Base-by-base conservation (phyloP, 805 yeast genomes). In the Suhomyces prunicola region DNA sequence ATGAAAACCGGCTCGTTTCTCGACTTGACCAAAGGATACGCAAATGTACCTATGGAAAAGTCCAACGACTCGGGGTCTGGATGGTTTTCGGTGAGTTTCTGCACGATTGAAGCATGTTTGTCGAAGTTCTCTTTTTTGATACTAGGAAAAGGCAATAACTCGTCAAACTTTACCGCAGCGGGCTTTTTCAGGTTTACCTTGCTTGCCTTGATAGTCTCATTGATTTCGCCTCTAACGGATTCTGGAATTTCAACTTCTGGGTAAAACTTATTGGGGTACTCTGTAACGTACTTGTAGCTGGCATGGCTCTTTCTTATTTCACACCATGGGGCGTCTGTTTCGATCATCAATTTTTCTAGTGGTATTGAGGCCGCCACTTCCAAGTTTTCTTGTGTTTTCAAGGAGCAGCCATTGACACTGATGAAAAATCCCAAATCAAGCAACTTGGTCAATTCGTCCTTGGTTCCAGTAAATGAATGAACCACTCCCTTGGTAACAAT, bases 321-420 rank as follows among this genome's bases (percentile, higher is more conserved):
- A 73, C 99, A 94, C 99, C 99, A 94, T 1, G 99, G 99, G 3
- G 97, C 91, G 70, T 94, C 99, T 0, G 97, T 93, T 66, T 94
- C 99, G 8, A 94, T 80, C 78, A 93, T 70, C 44, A 94, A 67
- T 61, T 77, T 80, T 4, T 84, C 82, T 7, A 84, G 62, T 0
- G 98, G 98, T n/a, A 94, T 80, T 23, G 66, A 61, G 42, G 73
- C 70, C 0, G 86, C 90, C 23, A 86, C 90, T 26, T 78, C 76
- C 12, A 91, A 70, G 63, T 88, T 90, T 57, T 87, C 91, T 52
- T 82, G 82, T 0, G 89, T 83, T 63, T 87, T 88, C 58, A 94
- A 78, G 1, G 98, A 91, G 63, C 98, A 94, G 4, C 99, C 99
- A 67, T 94, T 94, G 54, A 94, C 76, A 42, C 98, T 91, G 49